Base-by-base conservation (phyloP, 129 eudicot species). In the Silybum marianum region DNA sequence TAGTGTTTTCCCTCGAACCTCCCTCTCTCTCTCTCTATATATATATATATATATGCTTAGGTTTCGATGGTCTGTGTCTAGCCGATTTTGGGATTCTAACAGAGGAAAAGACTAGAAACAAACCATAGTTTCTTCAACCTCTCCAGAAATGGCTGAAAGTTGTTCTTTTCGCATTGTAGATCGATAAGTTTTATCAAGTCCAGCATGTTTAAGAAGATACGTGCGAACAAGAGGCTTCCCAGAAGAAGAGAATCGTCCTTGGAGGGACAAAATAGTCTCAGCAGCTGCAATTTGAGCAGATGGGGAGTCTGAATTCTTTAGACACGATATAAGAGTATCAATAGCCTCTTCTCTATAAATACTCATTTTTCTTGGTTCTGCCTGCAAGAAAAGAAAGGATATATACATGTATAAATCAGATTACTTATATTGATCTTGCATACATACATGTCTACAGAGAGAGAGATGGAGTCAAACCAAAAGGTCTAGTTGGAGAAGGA, bases 291-390 rank as follows among this genome's bases (percentile, higher is more conserved):
- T 77, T 87, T 90, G 95, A 70, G 90, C 81, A 51, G 82, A 78
- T 34, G 91, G 97, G 44, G 79, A 87, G 66, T 90, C 95, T 46
- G 93, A 85, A 84, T 86, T 87, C 82, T 84, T 88, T 18, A 93
- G 92, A 72, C 91, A 93, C 23, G 89, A 79, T 77, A 93, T 86
- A 4, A 93, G 91, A 39, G 88, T 69, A 83, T 90, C 97, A 21
- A 93, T 87, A 21, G 97, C 97, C 75, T 93, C 97, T 87, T 93
- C 97, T 85, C 97, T 67, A 73, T 90, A 93, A 7, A 93, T 90
- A 78, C 97, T 93, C 91, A 88, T 87, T 80, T 93, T 93, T 84
- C 97, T 90, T 63, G 97, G 95, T 78, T 93, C 97, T 30, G 60
- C 91, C 92, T 91, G 82, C 68, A 75, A 78, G 79, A 58, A 58